Evolutionary conservation across 768 basidiomycete genomes (phyloP).

Genomic region (Heimioporus sp.): DNA sequence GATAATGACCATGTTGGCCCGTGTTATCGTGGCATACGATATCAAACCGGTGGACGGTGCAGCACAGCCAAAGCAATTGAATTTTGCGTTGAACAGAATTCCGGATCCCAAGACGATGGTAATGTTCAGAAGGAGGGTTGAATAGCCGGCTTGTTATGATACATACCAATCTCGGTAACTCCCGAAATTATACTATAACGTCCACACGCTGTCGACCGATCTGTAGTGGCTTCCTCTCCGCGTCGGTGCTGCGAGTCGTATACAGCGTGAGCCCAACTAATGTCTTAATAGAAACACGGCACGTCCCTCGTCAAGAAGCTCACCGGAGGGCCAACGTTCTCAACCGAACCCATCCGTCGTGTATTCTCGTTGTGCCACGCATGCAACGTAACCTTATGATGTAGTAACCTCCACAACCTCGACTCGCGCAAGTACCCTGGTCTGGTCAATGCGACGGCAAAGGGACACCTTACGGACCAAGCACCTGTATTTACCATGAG

Average conservation of each 20-base stretch:
- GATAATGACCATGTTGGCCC: slow-evolving; percentile 47
- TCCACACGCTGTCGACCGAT: slow-evolving; percentile 74
- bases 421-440: slow-evolving; percentile 95
- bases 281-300: slow-evolving; percentile 64
- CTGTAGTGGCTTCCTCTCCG: slow-evolving; percentile 93
- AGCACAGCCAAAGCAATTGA: neutral
- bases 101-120: slow-evolving; percentile 5
- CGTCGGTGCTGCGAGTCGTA: slow-evolving; percentile 43
- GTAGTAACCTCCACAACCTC: slow-evolving; percentile 86
- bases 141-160: too few relatives aligned
- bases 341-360: slow-evolving; percentile 72
- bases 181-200: slow-evolving; percentile 29
- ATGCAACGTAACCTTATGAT: slow-evolving; percentile 6
- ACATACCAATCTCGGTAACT: too few relatives aligned
- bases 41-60: slow-evolving; percentile 9
- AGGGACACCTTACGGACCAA: neutral
- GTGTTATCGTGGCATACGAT: slow-evolving; percentile 35
- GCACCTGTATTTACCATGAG: neutral
- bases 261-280: neutral
- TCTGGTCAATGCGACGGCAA: slow-evolving; percentile 78
- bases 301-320: slow-evolving; percentile 82
- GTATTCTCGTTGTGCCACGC: neutral
- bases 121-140: slow-evolving; percentile 11
- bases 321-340: slow-evolving; percentile 73
- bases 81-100: neutral